Base-by-base conservation (phyloP, 1,284 basidiomycete species). In the Ustilago vetiveriae region DNA sequence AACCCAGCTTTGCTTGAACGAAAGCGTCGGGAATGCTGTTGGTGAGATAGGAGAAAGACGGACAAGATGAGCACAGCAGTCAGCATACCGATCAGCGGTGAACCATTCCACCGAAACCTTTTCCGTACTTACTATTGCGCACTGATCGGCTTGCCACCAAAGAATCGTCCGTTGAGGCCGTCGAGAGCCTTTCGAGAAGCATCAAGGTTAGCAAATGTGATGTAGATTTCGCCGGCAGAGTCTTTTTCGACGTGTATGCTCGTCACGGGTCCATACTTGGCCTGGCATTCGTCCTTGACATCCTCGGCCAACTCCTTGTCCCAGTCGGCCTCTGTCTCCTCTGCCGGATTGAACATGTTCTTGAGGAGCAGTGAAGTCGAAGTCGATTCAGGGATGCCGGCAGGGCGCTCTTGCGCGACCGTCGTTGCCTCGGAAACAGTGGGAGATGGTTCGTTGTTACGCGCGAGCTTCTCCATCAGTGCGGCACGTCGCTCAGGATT, bases 261-360 rank as follows among this genome's bases (percentile, higher is more conserved):
- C 43, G 88, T 86, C 29, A 98, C 92, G 38, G 82, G 84, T 47
- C 96, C 95, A 78, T 97, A 98, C 84, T 96, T 94, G 64, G 85
- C 84, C 83, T 94, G 90, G 72, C 92, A 92, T 85, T 99, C 96
- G 56, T 88, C 88, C 84, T 93, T 94, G 80, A 98, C 92, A 79
- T 99, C 95, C 27, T 97, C 94, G 47, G 89, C 92, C 30, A 99
- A 89, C 52, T 98, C 96, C 63, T 88, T 90, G 82, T 98, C 93
- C 96, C 95, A 99, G 77, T 96, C 92, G 27, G 87, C 87, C 71
- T 95, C 95, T 19, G 92, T 94, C 86, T 98, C 96, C 63, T 97
- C 92, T 84, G 92, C 93, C 10, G 95, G 92, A 81, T 94, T 86
- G 82, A 99, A 98, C 92, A 98, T 97, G 78, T 98, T 93, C 83